Base-by-base conservation (phyloP, 2,329 filamentous ascomycete genomes). In the Westerdykella sp. region DNA sequence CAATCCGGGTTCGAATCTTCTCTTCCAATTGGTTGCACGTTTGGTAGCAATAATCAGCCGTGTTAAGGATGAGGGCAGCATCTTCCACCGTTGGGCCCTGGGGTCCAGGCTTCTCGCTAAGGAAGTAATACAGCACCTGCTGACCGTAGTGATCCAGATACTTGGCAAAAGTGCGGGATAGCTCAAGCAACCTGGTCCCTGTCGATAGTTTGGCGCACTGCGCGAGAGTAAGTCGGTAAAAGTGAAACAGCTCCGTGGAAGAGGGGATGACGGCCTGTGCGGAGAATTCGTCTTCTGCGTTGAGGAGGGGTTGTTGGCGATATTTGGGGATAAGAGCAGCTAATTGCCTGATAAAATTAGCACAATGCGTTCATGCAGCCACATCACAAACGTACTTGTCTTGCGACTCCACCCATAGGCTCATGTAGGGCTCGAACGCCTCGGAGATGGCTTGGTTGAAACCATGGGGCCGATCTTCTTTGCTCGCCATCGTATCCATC, bases 131-230 rank as follows among this genome's bases (percentile, higher is more conserved):
- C 6, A 98, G 74, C 2, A 98, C 88, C 56, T 95, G 87, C 61
- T 97, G 90, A 0, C 90, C 87, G 63, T 98, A 98, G 56, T 93
- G 85, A 62, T 98, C 93, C 1, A 98, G 74, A 56, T 98, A 96
- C 60, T 90, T 95, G 10, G 87, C 88, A 55, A 98, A 81, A 1
- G 85, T 90, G 55, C 78, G 85, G 0, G 89, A 85, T 7, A 98
- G 71, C 51, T 98, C 91, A 10, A 94, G 75, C 34, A 98, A 72
- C 34, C 88, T 81, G 42, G 85, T 83, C n/a, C 89, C 86, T 0
- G 91, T 96, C 0, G 93, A 97, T 1, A 98, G 76, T 66, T 96
- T 97, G 4, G 93, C 89, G 67, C 93, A 98, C 69, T 98, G 93
- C 3, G 89, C 88, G 30, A 98, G 72, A 0, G 88, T 91, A 46